A percentile compares a stretch with the other conserved stretches of the same genome.
Conservation (phyloP, 2,329 filamentous ascomycete species). For the Trichoderma atroviride region DNA sequence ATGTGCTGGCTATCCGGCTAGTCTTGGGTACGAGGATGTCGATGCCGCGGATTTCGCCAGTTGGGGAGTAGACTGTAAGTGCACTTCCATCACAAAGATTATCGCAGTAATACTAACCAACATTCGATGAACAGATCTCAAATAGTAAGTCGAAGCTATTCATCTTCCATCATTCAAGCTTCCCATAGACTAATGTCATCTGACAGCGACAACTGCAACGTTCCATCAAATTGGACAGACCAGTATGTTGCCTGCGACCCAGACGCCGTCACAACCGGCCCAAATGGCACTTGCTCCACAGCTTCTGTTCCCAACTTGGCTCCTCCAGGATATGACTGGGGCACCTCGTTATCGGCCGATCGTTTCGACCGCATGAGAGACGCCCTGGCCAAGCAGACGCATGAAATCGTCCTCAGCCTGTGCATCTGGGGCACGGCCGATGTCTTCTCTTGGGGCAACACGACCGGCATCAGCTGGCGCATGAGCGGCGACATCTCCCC, state of each 20-base stretch:
- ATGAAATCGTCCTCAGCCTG: constrained; percentile 54
- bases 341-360: constrained; percentile 38
- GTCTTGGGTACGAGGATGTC: constrained; percentile 57
- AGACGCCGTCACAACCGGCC: constrained; percentile 26
- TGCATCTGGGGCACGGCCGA: constrained; percentile 58
- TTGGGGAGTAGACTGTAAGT: constrained; percentile 60
- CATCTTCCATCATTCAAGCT: not conserved
- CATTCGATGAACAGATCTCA: constrained; percentile 23
- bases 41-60: constrained; percentile 61
- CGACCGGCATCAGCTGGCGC: constrained; percentile 51
- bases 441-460: constrained; percentile 54
- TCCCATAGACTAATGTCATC: not conserved
- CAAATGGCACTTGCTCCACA: constrained; percentile 27
- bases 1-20: constrained; percentile 45
- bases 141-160: constrained; percentile 19
- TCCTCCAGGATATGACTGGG: constrained; percentile 32
- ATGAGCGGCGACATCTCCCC: constrained; percentile 48
- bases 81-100: not conserved
- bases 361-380: constrained; percentile 57
- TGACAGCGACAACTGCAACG: constrained; percentile 53
- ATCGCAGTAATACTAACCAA: not conserved
- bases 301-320: constrained; percentile 20
- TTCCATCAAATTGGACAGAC: constrained; percentile 44
- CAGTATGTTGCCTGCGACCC: constrained; percentile 37
- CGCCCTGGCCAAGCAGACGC: constrained; percentile 48